These are phyloP conservation scores for Ustilago curta DNA, from an alignment of 1,284 basidiomycete genomes.

Conservation along the genomic window DNA sequence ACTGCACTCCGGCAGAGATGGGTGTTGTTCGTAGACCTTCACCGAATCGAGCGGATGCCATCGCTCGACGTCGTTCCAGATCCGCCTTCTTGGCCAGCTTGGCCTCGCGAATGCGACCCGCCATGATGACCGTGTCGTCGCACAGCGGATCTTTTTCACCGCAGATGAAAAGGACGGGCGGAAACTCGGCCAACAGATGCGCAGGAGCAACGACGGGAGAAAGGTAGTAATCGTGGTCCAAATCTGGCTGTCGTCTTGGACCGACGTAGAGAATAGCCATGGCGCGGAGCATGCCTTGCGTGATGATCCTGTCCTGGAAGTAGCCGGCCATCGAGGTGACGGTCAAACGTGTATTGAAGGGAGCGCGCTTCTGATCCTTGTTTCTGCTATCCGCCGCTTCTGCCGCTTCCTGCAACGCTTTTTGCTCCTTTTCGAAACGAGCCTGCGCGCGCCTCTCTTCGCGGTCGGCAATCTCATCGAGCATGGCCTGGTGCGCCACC, in stretches of 20 bases:
- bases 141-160: slow-evolving; percentile 94
- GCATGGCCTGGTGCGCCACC: slow-evolving; percentile 31
- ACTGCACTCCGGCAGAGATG: slow-evolving; percentile 52
- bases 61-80: slow-evolving; percentile 66
- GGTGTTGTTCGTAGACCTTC: slow-evolving; percentile 72
- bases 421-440: slow-evolving; percentile 45
- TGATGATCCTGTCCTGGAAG: slow-evolving; percentile 63
- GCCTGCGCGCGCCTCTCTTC: slow-evolving; percentile 41
- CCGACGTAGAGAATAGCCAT: slow-evolving; percentile 99
- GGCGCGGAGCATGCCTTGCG: slow-evolving; percentile 79
- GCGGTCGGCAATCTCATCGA: slow-evolving; percentile 33
- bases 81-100: slow-evolving; percentile 78
- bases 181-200: slow-evolving; percentile 87
- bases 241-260: slow-evolving; percentile 89
- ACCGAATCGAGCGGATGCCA: slow-evolving; percentile 68
- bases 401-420: slow-evolving; percentile 37
- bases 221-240: slow-evolving; percentile 92
- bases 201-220: slow-evolving; percentile 91
- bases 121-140: slow-evolving; percentile 79
- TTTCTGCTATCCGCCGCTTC: slow-evolving; percentile 43
- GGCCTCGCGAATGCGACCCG: slow-evolving; percentile 90
- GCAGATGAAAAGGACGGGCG: slow-evolving; percentile 79
- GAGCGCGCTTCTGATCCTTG: slow-evolving; percentile 40
- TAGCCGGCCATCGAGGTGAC: slow-evolving; percentile 92
- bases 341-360: slow-evolving; percentile 84